Evolutionary conservation across 768 basidiomycete species (phyloP).

Genomic region (Podaxis sp.): DNA sequence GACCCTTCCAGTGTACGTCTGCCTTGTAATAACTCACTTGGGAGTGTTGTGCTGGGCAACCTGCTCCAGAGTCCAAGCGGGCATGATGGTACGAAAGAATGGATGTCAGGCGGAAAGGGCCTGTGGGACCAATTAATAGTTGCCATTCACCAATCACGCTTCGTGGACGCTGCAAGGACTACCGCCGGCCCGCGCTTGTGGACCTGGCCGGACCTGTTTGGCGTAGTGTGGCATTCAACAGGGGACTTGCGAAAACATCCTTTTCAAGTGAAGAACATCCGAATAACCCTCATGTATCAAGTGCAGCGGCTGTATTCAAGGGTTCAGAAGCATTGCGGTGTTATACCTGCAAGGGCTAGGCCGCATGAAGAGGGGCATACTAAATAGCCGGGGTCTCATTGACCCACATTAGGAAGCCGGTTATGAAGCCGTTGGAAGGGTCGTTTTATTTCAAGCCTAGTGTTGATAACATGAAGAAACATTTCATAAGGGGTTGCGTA

Average conservation of each 20-base stretch:
- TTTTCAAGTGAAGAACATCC: not conserved
- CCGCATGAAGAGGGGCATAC: not conserved
- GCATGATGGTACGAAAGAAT: conserved; percentile 29
- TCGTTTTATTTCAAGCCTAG: not conserved
- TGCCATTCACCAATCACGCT: conserved; percentile 6
- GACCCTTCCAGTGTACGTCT: not conserved
- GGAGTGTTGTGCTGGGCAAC: conserved; percentile 57
- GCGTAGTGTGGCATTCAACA: not conserved
- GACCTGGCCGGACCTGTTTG: not conserved
- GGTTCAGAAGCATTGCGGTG: not conserved
- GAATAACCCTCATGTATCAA: too few relatives aligned
- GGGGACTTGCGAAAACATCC: too few relatives aligned
- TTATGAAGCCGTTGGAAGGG: not conserved
- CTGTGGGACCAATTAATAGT: conserved; percentile 2
- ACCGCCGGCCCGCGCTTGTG: conserved; percentile 1
- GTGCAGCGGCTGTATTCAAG: not conserved
- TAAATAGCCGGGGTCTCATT: not conserved
- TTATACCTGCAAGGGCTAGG: not conserved
- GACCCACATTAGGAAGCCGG: not conserved
- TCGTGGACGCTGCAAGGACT: not conserved
- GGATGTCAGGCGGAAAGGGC: conserved; percentile 5
- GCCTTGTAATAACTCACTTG: conserved; percentile 33
- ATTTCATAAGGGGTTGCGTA: not conserved
- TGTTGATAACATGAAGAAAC: not conserved
- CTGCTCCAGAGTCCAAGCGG: conserved; percentile 51